Conservation (phyloP, 2,329 filamentous ascomycete genomes). For the Monosporascus sp. region DNA sequence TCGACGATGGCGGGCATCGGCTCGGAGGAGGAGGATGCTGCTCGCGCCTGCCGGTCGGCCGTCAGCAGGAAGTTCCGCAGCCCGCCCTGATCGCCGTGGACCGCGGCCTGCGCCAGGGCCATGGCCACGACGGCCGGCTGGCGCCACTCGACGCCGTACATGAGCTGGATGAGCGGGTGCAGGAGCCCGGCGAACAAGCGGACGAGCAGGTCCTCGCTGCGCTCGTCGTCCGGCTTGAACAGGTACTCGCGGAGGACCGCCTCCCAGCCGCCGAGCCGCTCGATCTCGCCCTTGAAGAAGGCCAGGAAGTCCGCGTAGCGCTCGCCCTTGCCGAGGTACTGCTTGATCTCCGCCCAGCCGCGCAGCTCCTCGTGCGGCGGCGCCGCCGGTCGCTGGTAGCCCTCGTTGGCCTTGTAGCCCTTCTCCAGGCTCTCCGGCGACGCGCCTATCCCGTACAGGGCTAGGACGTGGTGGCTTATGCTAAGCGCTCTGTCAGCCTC, state of each 20-base stretch:
- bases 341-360: constrained; percentile 50
- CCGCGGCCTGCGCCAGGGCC: constrained; percentile 69
- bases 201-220: constrained; percentile 62
- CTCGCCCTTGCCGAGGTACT: constrained; percentile 55
- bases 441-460: constrained; percentile 71
- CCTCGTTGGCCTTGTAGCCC: constrained; percentile 59
- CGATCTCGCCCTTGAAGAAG: constrained; percentile 73
- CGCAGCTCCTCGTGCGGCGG: constrained; percentile 49
- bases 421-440: constrained; percentile 51
- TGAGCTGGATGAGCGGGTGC: constrained; percentile 79
- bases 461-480: constrained; percentile 69
- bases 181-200: constrained; percentile 66
- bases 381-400: constrained; percentile 58
- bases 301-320: constrained; percentile 68
- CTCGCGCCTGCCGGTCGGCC: constrained; percentile 36
- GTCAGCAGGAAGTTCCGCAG: constrained; percentile 49
- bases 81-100: constrained; percentile 52
- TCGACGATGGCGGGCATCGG: constrained; percentile 44
- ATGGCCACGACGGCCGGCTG: constrained; percentile 79
- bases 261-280: constrained; percentile 56
- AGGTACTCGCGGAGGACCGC: constrained; percentile 60
- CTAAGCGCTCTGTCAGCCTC: constrained; percentile 25
- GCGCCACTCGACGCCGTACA: constrained; percentile 76
- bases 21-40: constrained; percentile 24
- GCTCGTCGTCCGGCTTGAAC: constrained; percentile 55